Evolutionary conservation across 495 filamentous ascomycete genomes (phyloP).

Genomic region (Tuber calosporum): DNA sequence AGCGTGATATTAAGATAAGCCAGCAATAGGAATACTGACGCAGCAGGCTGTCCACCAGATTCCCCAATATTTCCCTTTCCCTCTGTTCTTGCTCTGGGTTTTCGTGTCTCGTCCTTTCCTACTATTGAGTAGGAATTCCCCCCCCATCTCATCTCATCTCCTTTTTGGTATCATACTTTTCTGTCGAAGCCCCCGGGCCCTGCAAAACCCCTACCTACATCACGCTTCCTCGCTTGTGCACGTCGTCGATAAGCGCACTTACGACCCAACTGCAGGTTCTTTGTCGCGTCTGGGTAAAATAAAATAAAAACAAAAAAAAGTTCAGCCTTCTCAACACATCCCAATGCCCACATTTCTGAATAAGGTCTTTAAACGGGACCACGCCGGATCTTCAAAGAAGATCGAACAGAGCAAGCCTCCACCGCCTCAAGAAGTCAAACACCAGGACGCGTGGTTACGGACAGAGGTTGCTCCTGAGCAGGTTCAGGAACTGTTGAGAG

Average conservation of each 20-base stretch:
- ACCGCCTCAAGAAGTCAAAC: constrained; percentile 55
- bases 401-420: constrained; percentile 26
- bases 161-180: constrained; percentile 25
- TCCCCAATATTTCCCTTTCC: neutral
- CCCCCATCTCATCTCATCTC: constrained; percentile 39
- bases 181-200: constrained; percentile 11
- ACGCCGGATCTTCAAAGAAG: constrained; percentile 18
- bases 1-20: neutral
- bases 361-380: constrained; percentile 38
- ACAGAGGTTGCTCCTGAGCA: constrained; percentile 83
- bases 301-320: neutral
- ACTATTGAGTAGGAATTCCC: constrained; percentile 17
- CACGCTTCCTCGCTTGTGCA: constrained; percentile 37
- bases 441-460: constrained; percentile 80
- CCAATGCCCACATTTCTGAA: constrained; percentile 42
- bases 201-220: constrained; percentile 23
- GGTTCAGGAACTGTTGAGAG: constrained; percentile 74
- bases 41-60: neutral
- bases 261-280: constrained; percentile 39
- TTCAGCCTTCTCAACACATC: constrained; percentile 16
- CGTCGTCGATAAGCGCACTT: constrained; percentile 35
- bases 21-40: neutral
- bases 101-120: constrained; percentile 9
- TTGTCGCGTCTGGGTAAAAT: constrained; percentile 28
- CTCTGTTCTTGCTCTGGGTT: constrained; percentile 16